Base-by-base conservation (phyloP, 371 early-diverging fungal genomes). In the Lichtheimia hyalospora region DNA sequence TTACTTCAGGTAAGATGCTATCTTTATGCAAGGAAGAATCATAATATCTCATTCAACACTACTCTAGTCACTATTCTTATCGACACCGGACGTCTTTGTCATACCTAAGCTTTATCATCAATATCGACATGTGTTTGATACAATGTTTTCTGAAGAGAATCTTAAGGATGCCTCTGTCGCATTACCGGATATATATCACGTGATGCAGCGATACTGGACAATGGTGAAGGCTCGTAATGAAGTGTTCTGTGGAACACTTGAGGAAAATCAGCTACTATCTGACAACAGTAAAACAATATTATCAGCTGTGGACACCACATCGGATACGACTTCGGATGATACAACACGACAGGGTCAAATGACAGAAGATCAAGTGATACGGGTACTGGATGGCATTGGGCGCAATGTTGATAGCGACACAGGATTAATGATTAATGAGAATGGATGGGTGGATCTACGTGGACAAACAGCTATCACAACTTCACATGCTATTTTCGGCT, bases 71-170 rank as follows among this genome's bases (percentile, higher is more conserved):
- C 60, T 85, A 24, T 86, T 87, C 53, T 62, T 85, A 1, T 84
- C 88, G 0, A 79, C 81, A 5, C 88, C 88, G 4, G 88, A 87
- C 34, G 81, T 84, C 75, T 87, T 87, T 79, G 84, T 87, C 10
- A 72, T 82, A 55, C 88, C 88, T 16, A 82, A 80, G 24, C 49
- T 78, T 20, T 78, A 75, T 51, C 72, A 75, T 63, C 81, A 71
- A 48, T 74, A 81, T 57, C 74, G 62, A 18, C 71, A 58, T 52
- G 60, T 67, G 48, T 75, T 68, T 55, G 77, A 69, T 52, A 40
- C 16, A 2, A 70, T 76, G 24, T 63, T 81, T 15, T 72, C 70
- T n/a, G 70, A 68, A 21, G 63, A 69, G 0, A 43, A 13, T 21
- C 61, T 48, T 8, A 49, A 54, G 52, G 62, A 58, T 28, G 48